Base-by-base conservation (phyloP, 257 asterid species). In the Scutellaria minor region DNA sequence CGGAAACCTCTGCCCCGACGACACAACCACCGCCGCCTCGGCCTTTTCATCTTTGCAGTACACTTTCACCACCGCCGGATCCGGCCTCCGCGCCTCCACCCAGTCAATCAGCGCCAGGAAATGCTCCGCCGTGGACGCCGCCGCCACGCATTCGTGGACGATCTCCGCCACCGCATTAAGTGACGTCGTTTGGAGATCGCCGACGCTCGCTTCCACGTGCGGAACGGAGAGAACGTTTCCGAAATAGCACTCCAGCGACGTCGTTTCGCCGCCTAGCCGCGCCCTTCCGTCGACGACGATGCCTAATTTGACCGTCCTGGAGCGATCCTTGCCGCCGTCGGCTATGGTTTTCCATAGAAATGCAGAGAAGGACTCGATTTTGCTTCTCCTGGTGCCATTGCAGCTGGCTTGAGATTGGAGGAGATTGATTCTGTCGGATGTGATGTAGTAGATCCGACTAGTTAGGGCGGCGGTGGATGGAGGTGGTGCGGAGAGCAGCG, bases 221-320 rank as follows among this genome's bases (percentile, higher is more conserved):
- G 93, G 90, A 12, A 87, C 7, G 1, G 93, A 81, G 27, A 87
- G 83, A 9, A 87, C 93, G 57, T 87, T 87, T 6, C 93, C 93
- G n/a, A 87, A 87, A 64, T 85, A 85, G 40, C 79, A 42, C 1
- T 75, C 75, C 74, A 82, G 53, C 48, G 85, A 69, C 37, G 59
- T 53, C 35, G 75, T 44, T 6, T 72, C 14, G 44, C 14, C 61
- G 66, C 72, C 20, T 11, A 87, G 56, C 51, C 88, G 64, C 50
- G 56, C 50, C 9, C 90, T 66, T 5, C 93, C 93, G 48, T 87
- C 84, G 6, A 87, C 73, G 6, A 81, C 80, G 42, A 87, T 10
- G 6, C 93, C 93, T 51, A 87, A 14, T 62, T 74, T 85, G n/a
- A 79, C 41, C 46, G 46, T 60, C 47, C 78, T 78, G 59, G 80